Conservation (phyloP, 495 filamentous ascomycete genomes). For the Tuber umbilicatum region DNA sequence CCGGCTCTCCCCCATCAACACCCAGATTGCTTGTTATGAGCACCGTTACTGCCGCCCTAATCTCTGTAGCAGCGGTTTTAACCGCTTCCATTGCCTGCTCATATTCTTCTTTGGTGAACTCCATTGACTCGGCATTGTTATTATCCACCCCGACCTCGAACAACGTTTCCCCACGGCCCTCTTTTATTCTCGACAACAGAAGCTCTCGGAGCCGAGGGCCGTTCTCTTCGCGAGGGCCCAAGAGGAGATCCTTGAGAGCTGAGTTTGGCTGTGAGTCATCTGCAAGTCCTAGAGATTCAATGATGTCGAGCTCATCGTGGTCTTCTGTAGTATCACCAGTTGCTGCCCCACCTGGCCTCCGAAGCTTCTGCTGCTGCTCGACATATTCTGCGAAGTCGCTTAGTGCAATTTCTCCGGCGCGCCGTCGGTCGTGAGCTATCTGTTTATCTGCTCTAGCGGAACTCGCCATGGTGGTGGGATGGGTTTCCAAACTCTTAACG, state of each 20-base stretch:
- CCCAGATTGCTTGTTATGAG: conserved; percentile 70
- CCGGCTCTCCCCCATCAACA: conserved; percentile 64
- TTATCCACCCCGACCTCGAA: conserved; percentile 92
- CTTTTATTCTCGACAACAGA: conserved; percentile 62
- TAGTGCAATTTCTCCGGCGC: conserved; percentile 53
- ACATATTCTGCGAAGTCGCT: conserved; percentile 98
- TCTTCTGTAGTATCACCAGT: conserved; percentile 54
- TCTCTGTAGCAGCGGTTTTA: conserved; percentile 56
- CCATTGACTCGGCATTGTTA: conserved; percentile 78
- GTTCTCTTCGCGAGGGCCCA: conserved; percentile 57
- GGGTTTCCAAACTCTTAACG: background rate
- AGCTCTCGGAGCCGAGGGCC: conserved; percentile 56
- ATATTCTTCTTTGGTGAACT: conserved; percentile 71
- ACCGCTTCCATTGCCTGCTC: conserved; percentile 64
- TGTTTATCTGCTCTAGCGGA: conserved; percentile 33
- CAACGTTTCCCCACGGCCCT: conserved; percentile 83
- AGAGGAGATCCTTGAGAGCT: conserved; percentile 66
- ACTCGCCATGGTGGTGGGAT: background rate
- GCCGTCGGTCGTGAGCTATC: conserved; percentile 40
- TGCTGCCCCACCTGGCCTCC: conserved; percentile 45
- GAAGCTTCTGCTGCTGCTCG: conserved; percentile 76
- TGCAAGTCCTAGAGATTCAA: conserved; percentile 75
- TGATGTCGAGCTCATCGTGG: conserved; percentile 83
- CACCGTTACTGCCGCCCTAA: conserved; percentile 67
- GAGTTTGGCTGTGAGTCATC: conserved; percentile 62